Conservation (phyloP, 768 basidiomycete genomes). For the Tylopilus rubrobrunneus region DNA sequence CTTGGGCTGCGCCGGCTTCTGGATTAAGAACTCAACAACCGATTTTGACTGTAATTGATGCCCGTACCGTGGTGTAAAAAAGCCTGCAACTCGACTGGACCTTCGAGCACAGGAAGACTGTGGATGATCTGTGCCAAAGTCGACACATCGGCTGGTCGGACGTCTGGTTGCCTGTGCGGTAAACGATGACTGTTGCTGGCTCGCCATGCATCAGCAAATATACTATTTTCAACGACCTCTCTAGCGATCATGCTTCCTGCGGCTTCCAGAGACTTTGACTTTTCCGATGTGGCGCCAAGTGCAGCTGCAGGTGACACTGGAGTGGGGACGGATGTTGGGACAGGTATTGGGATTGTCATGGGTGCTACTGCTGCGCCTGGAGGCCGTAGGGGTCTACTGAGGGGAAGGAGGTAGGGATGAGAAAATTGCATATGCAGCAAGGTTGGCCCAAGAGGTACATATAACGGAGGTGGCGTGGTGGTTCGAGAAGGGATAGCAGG, state of each 20-base stretch:
- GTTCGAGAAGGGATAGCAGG: conserved; percentile 42
- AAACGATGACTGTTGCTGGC: conserved; percentile 30
- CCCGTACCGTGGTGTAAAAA: conserved; percentile 41
- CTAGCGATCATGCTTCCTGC: conserved; percentile 58
- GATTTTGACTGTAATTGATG: background rate
- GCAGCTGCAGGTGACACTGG: conserved; percentile 80
- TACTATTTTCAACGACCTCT: conserved; percentile 70
- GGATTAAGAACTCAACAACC: background rate
- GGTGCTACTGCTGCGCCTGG: conserved; percentile 51
- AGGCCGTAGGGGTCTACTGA: conserved; percentile 57
- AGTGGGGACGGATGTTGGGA: conserved; percentile 63
- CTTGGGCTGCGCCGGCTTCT: conserved; percentile 3
- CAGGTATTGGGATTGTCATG: conserved; percentile 38
- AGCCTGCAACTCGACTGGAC: conserved; percentile 39
- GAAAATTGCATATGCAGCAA: conserved; percentile 68
- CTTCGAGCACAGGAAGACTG: conserved; percentile 35
- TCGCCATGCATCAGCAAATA: conserved; percentile 68
- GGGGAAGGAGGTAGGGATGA: conserved; percentile 57
- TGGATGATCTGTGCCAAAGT: conserved; percentile 37
- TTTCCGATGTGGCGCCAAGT: conserved; percentile 60
- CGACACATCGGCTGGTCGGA: conserved; percentile 60
- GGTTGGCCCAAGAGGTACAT: conserved; percentile 66
- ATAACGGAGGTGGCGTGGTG: conserved; percentile 65
- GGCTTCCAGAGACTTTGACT: conserved; percentile 63
- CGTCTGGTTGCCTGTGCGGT: conserved; percentile 25